phyloP scores from a whole-genome alignment of 352 stramenopile species.

The Phytopythium mirpurense region DNA sequence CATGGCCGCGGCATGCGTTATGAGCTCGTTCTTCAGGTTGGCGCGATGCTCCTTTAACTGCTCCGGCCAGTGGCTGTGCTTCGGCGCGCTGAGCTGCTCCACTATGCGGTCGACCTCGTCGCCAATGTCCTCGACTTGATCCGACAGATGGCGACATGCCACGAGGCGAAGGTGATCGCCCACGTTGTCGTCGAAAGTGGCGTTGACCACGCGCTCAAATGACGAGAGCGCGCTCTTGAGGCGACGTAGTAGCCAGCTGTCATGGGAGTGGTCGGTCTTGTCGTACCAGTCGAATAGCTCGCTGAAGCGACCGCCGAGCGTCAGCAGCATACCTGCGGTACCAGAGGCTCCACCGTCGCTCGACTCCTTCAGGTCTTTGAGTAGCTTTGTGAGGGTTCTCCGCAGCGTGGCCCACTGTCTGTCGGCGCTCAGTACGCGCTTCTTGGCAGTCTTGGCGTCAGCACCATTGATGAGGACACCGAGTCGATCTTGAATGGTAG shows the following conservation, averaged over 20 bases:
- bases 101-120: not conserved
- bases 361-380: not conserved
- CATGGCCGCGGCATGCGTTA: not conserved
- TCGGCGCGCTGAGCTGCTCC: not conserved
- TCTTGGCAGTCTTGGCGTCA: not conserved
- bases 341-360: not conserved
- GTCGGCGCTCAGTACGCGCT: too few species aligned
- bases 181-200: not conserved
- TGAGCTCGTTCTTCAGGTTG: not conserved
- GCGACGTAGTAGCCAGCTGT: not conserved
- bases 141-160: not conserved
- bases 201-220: not conserved
- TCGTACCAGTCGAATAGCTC: not conserved
- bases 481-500: not conserved
- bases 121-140: not conserved
- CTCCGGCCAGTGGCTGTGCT: not conserved
- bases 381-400: not conserved
- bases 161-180: not conserved
- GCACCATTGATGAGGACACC: not conserved
- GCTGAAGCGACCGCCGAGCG: not conserved
- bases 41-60: not conserved
- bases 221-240: not conserved
- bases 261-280: not conserved
- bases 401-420: not conserved
- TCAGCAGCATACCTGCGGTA: not conserved